phyloP scores from a whole-genome alignment of 345 rosid genomes.

The Heritiera fomes region DNA sequence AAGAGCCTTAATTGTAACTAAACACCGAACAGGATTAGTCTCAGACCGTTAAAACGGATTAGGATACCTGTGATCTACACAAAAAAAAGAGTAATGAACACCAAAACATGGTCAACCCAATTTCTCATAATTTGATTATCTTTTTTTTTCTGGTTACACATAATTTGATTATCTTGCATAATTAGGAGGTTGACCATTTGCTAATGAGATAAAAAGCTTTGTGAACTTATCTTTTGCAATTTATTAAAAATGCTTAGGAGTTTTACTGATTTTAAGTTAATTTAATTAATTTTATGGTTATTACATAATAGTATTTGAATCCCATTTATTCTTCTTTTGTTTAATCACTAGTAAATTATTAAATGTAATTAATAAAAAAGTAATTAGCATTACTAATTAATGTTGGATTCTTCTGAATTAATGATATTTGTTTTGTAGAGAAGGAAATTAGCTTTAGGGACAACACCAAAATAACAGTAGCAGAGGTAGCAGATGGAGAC shows the following conservation, averaged over 20 bases:
- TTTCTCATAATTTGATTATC: neutral
- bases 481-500: conserved; percentile 28
- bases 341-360: too few species aligned
- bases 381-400: neutral
- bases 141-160: too few species aligned
- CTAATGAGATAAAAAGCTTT: neutral
- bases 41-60: too few species aligned
- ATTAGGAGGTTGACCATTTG: conserved; percentile 13
- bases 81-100: neutral
- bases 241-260: neutral
- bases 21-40: too few species aligned
- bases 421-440: conserved; percentile 21
- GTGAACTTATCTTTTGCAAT: neutral
- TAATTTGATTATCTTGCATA: neutral
- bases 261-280: neutral
- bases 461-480: conserved; percentile 26
- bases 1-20: too few species aligned
- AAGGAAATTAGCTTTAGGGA: conserved; percentile 59
- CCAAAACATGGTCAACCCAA: conserved; percentile 19
- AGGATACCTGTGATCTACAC: too few species aligned
- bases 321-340: too few species aligned
- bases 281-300: neutral
- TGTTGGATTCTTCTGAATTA: neutral
- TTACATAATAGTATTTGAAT: neutral
- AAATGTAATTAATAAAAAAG: too few species aligned